These are phyloP conservation scores for Rutstroemia sp. DNA, from an alignment of 2,329 filamentous ascomycete genomes.

Conservation along the genomic window DNA sequence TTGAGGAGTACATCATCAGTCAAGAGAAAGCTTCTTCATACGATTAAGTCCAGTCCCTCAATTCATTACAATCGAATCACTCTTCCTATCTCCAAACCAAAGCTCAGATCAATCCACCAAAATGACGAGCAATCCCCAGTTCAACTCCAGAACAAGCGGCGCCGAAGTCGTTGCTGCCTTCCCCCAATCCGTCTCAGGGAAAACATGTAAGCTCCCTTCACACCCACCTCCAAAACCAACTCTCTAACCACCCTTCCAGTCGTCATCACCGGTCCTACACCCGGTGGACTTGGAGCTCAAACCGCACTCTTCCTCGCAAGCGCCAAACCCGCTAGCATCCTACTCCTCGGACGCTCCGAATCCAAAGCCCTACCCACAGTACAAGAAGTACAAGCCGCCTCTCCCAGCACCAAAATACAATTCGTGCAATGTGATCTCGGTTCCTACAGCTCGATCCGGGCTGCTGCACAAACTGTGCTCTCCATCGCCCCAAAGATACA, in stretches of 20 bases:
- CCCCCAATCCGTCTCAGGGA: constrained; percentile 7
- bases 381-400: constrained; percentile 5
- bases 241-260: constrained; percentile 11
- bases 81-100: not conserved
- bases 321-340: constrained; percentile 11
- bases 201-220: constrained; percentile 8
- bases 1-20: not conserved
- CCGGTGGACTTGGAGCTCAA: constrained; percentile 8
- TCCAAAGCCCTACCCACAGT: not conserved
- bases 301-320: constrained; percentile 14
- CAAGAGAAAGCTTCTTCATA: not conserved
- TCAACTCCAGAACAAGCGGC: constrained; percentile 3
- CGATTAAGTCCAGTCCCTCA: not conserved
- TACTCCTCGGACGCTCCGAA: constrained; percentile 11
- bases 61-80: not conserved
- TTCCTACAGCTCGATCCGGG: constrained; percentile 34
- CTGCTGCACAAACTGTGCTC: constrained; percentile 32
- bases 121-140: not conserved
- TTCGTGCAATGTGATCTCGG: constrained; percentile 28
- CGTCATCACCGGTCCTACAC: constrained; percentile 11
- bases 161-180: constrained; percentile 14
- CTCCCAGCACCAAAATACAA: constrained; percentile 4
- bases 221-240: not conserved
- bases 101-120: not conserved
- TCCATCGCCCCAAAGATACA: constrained; percentile 31